Evolutionary conservation across 2,329 filamentous ascomycete species (phyloP), one percentile per base, ranked within the genome.

Genomic region (Pseudopithomyces maydicus): DNA sequence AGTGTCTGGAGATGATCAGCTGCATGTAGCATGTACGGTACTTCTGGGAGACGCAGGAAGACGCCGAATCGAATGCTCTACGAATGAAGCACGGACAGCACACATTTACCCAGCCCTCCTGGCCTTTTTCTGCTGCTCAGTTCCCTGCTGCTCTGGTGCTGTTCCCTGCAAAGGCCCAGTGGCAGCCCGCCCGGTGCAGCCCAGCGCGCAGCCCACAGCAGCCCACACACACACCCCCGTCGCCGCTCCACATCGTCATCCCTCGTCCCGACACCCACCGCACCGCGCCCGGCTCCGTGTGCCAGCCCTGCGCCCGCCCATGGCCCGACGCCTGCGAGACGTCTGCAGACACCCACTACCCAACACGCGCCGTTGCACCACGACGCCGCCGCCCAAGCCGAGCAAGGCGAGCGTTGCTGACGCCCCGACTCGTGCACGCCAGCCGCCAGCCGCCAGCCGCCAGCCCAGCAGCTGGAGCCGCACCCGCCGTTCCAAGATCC

Each of bases 41-140:
- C 26, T 29, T 8, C 8, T 29, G 43, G 41, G 32, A 29, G 11
- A 46, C 43, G 43, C 46, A 49, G 45, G 45, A 38, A 48, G 32
- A 38, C 12, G 42, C 22, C 10, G 43, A 39, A 14, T 11, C 14
- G n/a, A 17, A 2, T 17, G 33, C 38, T 51, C 38, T 49, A 36
- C 48, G 38, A 51, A 51, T 51, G 48, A 42, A 15, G 48, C 48
- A 51, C 48, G 38, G 48, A 51, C 48, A 51, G 38, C 48, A 51
- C 26, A 29, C 48, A 51, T 51, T 51, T 51, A 51, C 48, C 48
- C 48, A 51, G 45, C 47, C 41, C 20, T 43, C 39, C 42, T 44
- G 42, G 42, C 17, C n/a, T 33, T 46, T 11, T 26, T 43, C 19
- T 26, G 19, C 39, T 42, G n/a, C 26, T 32, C 42, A 8, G 11